A percentile compares a stretch with the other conserved stretches of the same genome.
phyloP scores from a whole-genome alignment of 371 early-diverging fungal genomes.

The Mucor indicus region DNA sequence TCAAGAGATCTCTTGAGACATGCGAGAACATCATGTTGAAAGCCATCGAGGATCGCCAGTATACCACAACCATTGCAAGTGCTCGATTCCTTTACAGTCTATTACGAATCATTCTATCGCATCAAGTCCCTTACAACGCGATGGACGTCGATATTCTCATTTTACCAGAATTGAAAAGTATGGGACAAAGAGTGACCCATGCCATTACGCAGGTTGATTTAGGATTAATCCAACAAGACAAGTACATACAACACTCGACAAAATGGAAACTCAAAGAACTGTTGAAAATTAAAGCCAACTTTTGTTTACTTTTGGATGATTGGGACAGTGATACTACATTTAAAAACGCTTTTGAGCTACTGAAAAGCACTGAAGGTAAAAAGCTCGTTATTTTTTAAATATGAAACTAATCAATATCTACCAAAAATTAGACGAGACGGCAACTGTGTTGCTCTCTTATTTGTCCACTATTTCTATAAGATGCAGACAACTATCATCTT shows the following conservation, averaged over 20 bases:
- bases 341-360: conserved; percentile 10
- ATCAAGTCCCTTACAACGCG: not conserved
- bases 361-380: conserved; percentile 18
- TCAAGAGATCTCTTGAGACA: conserved; percentile 2
- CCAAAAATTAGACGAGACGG: conserved; percentile 20
- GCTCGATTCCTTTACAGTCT: conserved; percentile 16
- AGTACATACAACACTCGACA: not conserved
- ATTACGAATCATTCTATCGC: conserved; percentile 7
- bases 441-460: conserved; percentile 20
- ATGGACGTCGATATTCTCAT: conserved; percentile 20
- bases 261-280: conserved; percentile 10
- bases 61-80: conserved; percentile 16
- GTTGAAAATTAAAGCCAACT: conserved; percentile 20
- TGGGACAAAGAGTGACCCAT: conserved; percentile 7
- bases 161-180: not conserved
- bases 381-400: too few relatives aligned
- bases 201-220: conserved; percentile 4
- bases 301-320: conserved; percentile 15
- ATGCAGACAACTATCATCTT: conserved; percentile 12
- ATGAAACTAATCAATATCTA: too few relatives aligned
- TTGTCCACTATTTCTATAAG: conserved; percentile 17
- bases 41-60: conserved; percentile 5
- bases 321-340: conserved; percentile 22
- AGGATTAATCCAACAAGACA: not conserved
- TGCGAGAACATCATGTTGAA: conserved; percentile 13